These are phyloP conservation scores for Carpinus fangiana DNA, from an alignment of 306 rosid genomes.

Conservation along the genomic window DNA sequence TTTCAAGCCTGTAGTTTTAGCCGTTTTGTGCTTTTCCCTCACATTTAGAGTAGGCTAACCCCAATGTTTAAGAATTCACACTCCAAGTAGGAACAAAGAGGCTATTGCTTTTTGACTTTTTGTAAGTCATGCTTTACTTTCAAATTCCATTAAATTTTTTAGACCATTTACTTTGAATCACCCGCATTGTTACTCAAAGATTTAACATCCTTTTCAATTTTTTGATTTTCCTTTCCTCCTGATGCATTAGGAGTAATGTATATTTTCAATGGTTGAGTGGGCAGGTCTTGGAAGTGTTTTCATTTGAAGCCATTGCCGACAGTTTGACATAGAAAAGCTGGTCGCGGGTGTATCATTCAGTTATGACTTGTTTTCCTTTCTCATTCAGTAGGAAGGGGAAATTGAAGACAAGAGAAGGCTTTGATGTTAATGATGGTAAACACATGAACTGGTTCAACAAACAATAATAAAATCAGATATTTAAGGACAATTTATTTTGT, in stretches of 20 bases:
- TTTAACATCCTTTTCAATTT: constrained; percentile 21
- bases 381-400: constrained; percentile 39
- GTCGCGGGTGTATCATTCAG: constrained; percentile 25
- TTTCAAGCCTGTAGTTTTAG: background rate
- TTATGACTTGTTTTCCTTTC: constrained; percentile 72
- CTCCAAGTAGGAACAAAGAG: background rate
- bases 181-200: background rate
- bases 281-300: constrained; percentile 45
- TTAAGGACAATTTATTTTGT: constrained; percentile 49
- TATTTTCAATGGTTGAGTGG: constrained; percentile 37
- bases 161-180: background rate
- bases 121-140: background rate
- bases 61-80: background rate
- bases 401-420: constrained; percentile 30
- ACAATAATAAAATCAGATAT: constrained; percentile 19
- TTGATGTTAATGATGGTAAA: constrained; percentile 57
- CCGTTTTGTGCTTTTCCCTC: background rate
- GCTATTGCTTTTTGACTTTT: constrained; percentile 2
- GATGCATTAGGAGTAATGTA: constrained; percentile 19
- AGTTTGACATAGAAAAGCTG: constrained; percentile 19
- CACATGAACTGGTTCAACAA: constrained; percentile 6
- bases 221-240: constrained; percentile 2
- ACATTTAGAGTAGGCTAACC: background rate
- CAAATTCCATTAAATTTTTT: constrained; percentile 13
- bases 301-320: constrained; percentile 33